Conservation (phyloP, 768 basidiomycete genomes). For the Hygrophoropsis aurantiaca region DNA sequence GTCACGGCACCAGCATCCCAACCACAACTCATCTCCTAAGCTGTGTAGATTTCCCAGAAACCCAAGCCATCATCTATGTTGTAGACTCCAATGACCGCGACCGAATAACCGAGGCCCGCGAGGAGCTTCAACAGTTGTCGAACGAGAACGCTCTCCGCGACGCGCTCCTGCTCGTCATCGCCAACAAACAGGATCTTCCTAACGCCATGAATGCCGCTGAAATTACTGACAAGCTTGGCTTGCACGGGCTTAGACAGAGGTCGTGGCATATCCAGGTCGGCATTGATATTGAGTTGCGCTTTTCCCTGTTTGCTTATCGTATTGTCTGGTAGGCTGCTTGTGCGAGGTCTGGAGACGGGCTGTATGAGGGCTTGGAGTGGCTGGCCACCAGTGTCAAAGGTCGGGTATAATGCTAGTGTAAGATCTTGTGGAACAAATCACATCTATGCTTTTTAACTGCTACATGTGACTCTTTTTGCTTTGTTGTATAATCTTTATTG, state of each 20-base stretch:
- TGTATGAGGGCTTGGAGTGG: constrained; percentile 93
- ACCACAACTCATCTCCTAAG: too few relatives aligned
- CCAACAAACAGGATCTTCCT: constrained; percentile 96
- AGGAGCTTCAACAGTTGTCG: constrained; percentile 87
- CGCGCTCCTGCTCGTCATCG: constrained; percentile 87
- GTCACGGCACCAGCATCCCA: too few relatives aligned
- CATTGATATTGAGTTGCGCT: constrained; percentile 65
- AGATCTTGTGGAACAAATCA: too few relatives aligned
- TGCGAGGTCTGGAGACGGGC: constrained; percentile 89
- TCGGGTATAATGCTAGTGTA: too few relatives aligned
- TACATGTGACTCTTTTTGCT: too few relatives aligned
- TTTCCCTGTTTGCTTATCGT: not conserved
- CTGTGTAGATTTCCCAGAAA: constrained; percentile 76
- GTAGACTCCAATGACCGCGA: constrained; percentile 91
- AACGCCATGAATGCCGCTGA: constrained; percentile 76
- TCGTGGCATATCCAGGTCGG: constrained; percentile 85
- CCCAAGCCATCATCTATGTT: constrained; percentile 92
- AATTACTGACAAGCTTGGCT: constrained; percentile 88
- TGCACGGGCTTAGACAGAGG: constrained; percentile 88
- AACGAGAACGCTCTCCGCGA: constrained; percentile 94
- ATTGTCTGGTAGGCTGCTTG: constrained; percentile 47
- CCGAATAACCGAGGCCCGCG: constrained; percentile 87
- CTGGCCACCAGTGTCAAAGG: constrained; percentile 91
- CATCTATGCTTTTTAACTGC: too few relatives aligned
- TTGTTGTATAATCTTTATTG: too few relatives aligned